A percentile compares a stretch with the other conserved stretches of the same genome.
Evolutionary conservation across 768 basidiomycete species (phyloP).

Genomic region (Bullera alba): DNA sequence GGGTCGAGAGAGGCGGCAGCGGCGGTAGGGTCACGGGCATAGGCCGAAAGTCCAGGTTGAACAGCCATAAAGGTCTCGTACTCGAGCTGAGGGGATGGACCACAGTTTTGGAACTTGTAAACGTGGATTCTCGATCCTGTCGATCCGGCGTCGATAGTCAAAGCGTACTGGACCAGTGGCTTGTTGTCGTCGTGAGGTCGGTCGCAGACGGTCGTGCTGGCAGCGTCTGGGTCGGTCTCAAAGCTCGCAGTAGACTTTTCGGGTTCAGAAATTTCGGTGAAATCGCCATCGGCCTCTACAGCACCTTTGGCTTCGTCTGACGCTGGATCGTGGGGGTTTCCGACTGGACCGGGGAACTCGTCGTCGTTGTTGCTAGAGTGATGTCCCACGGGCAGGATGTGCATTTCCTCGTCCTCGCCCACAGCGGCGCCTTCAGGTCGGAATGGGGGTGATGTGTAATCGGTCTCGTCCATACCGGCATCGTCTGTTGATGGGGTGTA

Average conservation of each 20-base stretch:
- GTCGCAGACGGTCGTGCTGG: conserved; percentile 66
- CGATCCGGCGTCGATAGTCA: conserved; percentile 98
- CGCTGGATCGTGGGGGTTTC: conserved; percentile 20
- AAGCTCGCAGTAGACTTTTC: conserved; percentile 48
- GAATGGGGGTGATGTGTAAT: conserved; percentile 43
- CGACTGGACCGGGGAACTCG: conserved; percentile 1
- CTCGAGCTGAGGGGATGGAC: conserved; percentile 67
- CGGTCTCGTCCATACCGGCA: conserved; percentile 17
- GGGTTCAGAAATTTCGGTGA: conserved; percentile 26
- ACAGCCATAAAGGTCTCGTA: conserved; percentile 86
- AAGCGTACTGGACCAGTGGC: conserved; percentile 76
- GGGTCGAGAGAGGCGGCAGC: conserved; percentile 74
- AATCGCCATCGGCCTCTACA: conserved; percentile 27
- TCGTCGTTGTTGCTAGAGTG: conserved; percentile 6
- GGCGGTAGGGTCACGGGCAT: conserved; percentile 53
- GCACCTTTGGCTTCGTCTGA: conserved; percentile 25
- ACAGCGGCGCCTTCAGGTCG: conserved; percentile 27
- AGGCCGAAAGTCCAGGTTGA: conserved; percentile 70
- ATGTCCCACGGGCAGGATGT: conserved; percentile 16
- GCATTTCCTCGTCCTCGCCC: conserved; percentile 21
- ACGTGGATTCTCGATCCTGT: conserved; percentile 96
- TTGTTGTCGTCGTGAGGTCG: conserved; percentile 51
- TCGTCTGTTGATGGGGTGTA: conserved; percentile 30
- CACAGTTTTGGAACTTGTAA: conserved; percentile 95
- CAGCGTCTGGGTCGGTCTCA: conserved; percentile 66